These are phyloP conservation scores for Citrus trifoliata DNA, from an alignment of 345 rosid species.

Conservation along the genomic window DNA sequence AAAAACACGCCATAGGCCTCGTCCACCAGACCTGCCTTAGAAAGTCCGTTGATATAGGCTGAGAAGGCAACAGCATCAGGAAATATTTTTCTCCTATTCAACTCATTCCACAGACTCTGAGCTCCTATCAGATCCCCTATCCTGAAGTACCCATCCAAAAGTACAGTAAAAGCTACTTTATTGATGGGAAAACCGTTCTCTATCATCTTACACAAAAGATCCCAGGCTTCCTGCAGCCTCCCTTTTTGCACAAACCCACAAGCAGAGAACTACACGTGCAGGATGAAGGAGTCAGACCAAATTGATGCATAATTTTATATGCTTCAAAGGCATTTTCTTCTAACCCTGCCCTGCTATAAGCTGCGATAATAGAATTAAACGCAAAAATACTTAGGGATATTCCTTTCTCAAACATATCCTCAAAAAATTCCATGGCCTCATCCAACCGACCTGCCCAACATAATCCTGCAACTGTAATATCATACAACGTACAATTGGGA, in stretches of 20 bases:
- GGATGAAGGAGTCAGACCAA: slow-evolving; percentile 53
- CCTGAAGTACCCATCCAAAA: slow-evolving; percentile 64
- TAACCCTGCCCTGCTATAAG: slow-evolving; percentile 48
- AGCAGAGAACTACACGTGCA: slow-evolving; percentile 63
- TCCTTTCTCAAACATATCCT: slow-evolving; percentile 59
- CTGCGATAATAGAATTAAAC: slow-evolving; percentile 67
- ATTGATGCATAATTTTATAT: slow-evolving; percentile 45
- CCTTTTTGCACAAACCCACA: slow-evolving; percentile 55
- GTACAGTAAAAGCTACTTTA: slow-evolving; percentile 54
- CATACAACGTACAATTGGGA: slow-evolving; percentile 38
- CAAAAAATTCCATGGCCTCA: slow-evolving; percentile 44
- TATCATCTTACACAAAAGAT: slow-evolving; percentile 47
- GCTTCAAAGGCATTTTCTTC: slow-evolving; percentile 47
- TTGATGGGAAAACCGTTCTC: slow-evolving; percentile 47
- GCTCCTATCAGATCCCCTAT: slow-evolving; percentile 50
- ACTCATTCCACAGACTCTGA: slow-evolving; percentile 56
- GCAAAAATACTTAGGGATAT: slow-evolving; percentile 46
- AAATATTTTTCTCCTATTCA: slow-evolving; percentile 43
- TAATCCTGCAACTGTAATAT: slow-evolving; percentile 52
- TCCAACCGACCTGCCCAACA: slow-evolving; percentile 68
- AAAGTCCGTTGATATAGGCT: slow-evolving; percentile 67
- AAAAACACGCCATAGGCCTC: slow-evolving; percentile 51
- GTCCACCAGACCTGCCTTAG: slow-evolving; percentile 52
- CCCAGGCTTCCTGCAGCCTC: slow-evolving; percentile 48
- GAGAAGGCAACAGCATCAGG: slow-evolving; percentile 68